Percentiles rank a stretch among this genome's conserved stretches.
phyloP scores from a whole-genome alignment of 495 filamentous ascomycete species.

The Penicillium longicatenatum region DNA sequence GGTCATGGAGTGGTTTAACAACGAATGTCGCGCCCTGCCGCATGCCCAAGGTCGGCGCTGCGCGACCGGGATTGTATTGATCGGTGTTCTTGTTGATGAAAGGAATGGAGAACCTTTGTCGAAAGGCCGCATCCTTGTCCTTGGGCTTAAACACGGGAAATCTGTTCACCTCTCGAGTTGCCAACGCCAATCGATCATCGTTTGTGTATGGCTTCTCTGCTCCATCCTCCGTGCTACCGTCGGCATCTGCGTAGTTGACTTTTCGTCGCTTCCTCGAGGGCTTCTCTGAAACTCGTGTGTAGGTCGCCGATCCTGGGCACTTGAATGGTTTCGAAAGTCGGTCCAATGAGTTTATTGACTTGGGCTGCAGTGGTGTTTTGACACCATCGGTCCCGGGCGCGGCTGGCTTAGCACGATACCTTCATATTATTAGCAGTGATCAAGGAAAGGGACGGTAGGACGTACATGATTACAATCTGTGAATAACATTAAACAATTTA shows the following conservation, averaged over 20 bases:
- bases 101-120: conserved; percentile 81
- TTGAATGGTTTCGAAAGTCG: conserved; percentile 85
- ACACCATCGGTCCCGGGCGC: conserved; percentile 29
- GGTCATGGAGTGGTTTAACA: conserved; percentile 90
- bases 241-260: conserved; percentile 85
- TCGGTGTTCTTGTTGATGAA: conserved; percentile 76
- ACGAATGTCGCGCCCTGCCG: conserved; percentile 82
- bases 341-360: conserved; percentile 59
- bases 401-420: conserved; percentile 47
- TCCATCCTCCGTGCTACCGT: conserved; percentile 64
- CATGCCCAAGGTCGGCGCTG: conserved; percentile 85
- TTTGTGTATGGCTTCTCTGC: conserved; percentile 84
- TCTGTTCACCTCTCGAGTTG: conserved; percentile 83
- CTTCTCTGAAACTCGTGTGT: conserved; percentile 71
- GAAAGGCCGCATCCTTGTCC: conserved; percentile 81
- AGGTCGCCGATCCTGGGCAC: conserved; percentile 81
- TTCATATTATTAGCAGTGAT: conserved; percentile 18
- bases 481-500: neutral
- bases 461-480: conserved; percentile 15
- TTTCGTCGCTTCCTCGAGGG: conserved; percentile 85
- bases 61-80: conserved; percentile 73
- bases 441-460: neutral
- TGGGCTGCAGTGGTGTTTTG: conserved; percentile 39
- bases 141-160: conserved; percentile 90
- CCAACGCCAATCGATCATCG: conserved; percentile 82